Base-by-base conservation (phyloP, 768 basidiomycete genomes). In the Psilocybe cubensis region DNA sequence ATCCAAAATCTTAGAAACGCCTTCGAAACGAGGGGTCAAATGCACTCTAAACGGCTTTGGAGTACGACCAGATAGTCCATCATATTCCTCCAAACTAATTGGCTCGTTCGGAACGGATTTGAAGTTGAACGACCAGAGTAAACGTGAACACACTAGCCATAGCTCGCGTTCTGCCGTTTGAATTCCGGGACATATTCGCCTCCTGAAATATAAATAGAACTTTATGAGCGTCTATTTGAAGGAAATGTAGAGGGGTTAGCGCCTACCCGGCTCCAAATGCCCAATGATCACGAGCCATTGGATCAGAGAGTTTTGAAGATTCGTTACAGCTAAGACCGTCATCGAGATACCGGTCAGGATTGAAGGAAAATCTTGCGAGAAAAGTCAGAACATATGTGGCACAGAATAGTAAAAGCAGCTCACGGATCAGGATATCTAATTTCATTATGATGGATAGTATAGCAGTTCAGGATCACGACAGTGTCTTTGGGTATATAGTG, bases 41-140 rank as follows among this genome's bases (percentile, higher is more conserved):
- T 11, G 28, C 8, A 49, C 10, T 17, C 35, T 24, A 48, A 49
- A 56, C 10, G 46, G 42, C 20, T 25, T 18, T 2, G 80, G 80
- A 11, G 76, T 74, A 20, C 79, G 75, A 1, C 79, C 79, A 9
- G 80, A 80, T 20, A 73, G 64, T 4, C 80, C 80, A 49, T 81
- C 79, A 58, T 82, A 81, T 59, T 80, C 80, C 31, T 74, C 72
- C 24, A 82, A 62, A 58, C 73, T 72, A 53, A 81, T 80, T 0
- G 78, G 78, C 33, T 80, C 75, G 10, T 64, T 73, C 0, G 79
- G 76, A 11, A 78, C 63, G 29, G 68, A 65, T 38, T 72, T 68
- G 63, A 80, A 72, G 14, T 62, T 69, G 67, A 77, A 82, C 0
- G 78, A 73, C 80, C 80, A 82, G 6, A 81, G 69, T 64, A 82